phyloP scores from a whole-genome alignment of 148 eudicot genomes.

The Persicaria maculosa region DNA sequence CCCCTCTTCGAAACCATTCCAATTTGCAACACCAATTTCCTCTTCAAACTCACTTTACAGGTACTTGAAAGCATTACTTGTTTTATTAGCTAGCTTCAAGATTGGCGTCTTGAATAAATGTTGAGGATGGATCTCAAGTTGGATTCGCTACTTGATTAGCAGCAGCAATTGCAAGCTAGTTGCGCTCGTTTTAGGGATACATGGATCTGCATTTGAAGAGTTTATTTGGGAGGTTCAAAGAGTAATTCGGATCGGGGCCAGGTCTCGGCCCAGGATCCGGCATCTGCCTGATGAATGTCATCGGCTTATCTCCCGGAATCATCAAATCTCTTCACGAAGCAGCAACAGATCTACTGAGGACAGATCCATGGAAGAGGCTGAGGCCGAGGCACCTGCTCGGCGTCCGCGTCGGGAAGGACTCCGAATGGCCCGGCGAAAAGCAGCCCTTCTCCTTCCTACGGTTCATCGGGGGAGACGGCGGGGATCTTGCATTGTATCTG shows the following conservation, averaged over 20 bases:
- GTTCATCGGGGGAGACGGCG: slow-evolving; percentile 58
- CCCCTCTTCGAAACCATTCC: too few species aligned
- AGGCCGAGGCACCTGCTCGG: slow-evolving; percentile 51
- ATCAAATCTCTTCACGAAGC: slow-evolving; percentile 53
- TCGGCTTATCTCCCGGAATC: slow-evolving; percentile 33
- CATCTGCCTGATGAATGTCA: slow-evolving; percentile 45
- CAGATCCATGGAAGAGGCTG: slow-evolving; percentile 60
- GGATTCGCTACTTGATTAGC: too few species aligned
- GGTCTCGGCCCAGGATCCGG: slow-evolving; percentile 72
- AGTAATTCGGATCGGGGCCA: slow-evolving; percentile 66
- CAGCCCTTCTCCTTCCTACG: slow-evolving; percentile 54
- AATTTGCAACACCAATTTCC: too few species aligned
- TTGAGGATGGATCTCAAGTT: too few species aligned
- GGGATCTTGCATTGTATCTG: slow-evolving; percentile 53
- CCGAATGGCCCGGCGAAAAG: slow-evolving; percentile 45
- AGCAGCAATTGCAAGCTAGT: not conserved
- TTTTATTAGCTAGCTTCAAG: too few species aligned
- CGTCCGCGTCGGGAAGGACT: slow-evolving; percentile 46
- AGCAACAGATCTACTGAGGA: slow-evolving; percentile 50
- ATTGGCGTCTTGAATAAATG: too few species aligned
- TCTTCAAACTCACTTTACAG: too few species aligned
- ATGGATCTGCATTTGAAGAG: slow-evolving; percentile 64
- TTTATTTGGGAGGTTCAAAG: slow-evolving; percentile 48
- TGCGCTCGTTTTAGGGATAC: not conserved
- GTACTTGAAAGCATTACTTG: too few species aligned